phyloP scores from a whole-genome alignment of 495 filamentous ascomycete genomes.

The Daldinia bambusicola region DNA sequence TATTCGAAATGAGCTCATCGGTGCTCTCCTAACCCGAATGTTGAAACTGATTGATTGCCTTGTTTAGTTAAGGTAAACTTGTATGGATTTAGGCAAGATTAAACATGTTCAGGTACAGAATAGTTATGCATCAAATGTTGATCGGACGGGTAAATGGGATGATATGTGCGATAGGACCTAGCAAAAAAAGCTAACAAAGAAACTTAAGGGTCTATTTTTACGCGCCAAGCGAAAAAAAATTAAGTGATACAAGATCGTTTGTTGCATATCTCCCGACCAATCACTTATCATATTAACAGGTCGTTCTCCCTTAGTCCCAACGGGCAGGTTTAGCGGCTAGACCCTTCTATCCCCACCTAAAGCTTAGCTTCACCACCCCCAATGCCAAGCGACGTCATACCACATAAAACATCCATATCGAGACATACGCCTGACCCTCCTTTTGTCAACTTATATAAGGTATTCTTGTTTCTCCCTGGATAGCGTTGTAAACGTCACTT shows the following conservation, averaged over 20 bases:
- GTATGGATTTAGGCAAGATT: too few relatives aligned
- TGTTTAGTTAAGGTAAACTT: too few relatives aligned
- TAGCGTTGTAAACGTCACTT: neutral
- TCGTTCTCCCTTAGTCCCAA: conserved; percentile 7
- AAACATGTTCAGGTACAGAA: too few relatives aligned
- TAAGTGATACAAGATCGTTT: conserved; percentile 18
- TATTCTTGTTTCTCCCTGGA: neutral
- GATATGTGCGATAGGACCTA: neutral
- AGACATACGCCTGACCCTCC: conserved; percentile 34
- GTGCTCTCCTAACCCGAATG: neutral
- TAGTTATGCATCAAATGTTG: neutral
- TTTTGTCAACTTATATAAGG: conserved; percentile 22
- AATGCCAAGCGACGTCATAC: conserved; percentile 50
- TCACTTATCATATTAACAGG: conserved; percentile 20
- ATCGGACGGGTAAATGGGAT: neutral
- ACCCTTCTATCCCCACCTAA: neutral
- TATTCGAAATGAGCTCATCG: neutral
- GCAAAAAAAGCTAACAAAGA: neutral
- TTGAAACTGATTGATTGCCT: neutral
- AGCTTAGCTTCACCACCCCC: conserved; percentile 20
- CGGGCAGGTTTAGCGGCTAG: neutral
- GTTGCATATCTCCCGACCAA: conserved; percentile 19
- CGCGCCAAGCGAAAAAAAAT: conserved; percentile 25
- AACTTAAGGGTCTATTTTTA: conserved; percentile 31
- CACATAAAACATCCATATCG: conserved; percentile 19